These are phyloP conservation scores for Neonectria sp. DNA, from an alignment of 2,329 filamentous ascomycete species.

Conservation along the genomic window DNA sequence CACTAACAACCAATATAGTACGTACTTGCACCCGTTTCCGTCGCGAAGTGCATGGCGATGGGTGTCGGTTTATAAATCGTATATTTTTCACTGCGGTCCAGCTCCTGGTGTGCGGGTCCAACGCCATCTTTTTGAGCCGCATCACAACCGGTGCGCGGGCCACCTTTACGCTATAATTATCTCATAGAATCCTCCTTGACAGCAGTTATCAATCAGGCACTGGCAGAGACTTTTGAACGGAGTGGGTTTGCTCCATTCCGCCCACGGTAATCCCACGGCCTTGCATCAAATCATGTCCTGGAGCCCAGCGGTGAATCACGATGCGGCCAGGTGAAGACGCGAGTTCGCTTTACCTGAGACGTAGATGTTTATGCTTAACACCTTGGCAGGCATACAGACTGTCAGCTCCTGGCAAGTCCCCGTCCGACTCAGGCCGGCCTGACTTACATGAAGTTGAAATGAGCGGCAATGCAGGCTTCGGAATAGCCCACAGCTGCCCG, in stretches of 20 bases:
- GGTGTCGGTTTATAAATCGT: conserved; percentile 17
- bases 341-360: conserved; percentile 5
- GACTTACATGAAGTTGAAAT: conserved; percentile 7
- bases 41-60: background rate
- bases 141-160: conserved; percentile 41
- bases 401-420: background rate
- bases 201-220: conserved; percentile 44
- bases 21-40: conserved; percentile 10
- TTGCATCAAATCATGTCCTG: conserved; percentile 3
- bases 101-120: conserved; percentile 15
- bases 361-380: conserved; percentile 6
- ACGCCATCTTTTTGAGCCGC: conserved; percentile 41
- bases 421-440: conserved; percentile 1
- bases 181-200: conserved; percentile 42
- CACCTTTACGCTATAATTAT: conserved; percentile 49
- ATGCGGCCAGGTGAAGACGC: background rate
- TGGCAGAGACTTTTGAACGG: conserved; percentile 34
- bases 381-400: conserved; percentile 1
- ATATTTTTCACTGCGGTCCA: background rate
- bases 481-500: conserved; percentile 12
- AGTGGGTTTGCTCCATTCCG: conserved; percentile 20
- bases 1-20: background rate
- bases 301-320: conserved; percentile 15
- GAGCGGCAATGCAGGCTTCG: conserved; percentile 6
- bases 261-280: conserved; percentile 6